Evolutionary conservation across 768 basidiomycete genomes (phyloP).

Genomic region (Russula earlei): DNA sequence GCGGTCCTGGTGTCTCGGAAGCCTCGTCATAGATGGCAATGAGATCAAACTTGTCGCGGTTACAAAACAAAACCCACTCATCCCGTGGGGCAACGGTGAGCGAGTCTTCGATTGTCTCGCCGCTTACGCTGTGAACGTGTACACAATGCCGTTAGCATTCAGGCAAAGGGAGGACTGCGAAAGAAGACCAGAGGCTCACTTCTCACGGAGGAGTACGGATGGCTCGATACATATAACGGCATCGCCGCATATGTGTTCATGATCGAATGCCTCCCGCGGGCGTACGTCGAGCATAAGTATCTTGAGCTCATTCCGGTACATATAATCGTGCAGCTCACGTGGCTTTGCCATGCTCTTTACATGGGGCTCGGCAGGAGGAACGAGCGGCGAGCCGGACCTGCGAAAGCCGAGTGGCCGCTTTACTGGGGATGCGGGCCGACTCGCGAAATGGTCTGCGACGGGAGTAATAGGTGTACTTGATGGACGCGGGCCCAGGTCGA

Average conservation of each 20-base stretch:
- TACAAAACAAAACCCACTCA: slow-evolving; percentile 68
- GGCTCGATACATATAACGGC: slow-evolving; percentile 83
- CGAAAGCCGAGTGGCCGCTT: slow-evolving; percentile 30
- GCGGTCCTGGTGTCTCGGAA: slow-evolving; percentile 42
- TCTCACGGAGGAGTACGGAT: slow-evolving; percentile 53
- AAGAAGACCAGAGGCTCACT: slow-evolving; percentile 36
- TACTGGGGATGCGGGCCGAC: slow-evolving; percentile 47
- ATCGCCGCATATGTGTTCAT: slow-evolving; percentile 57
- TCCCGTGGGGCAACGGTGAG: slow-evolving; percentile 58
- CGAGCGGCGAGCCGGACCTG: slow-evolving; percentile 33
- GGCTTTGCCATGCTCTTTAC: slow-evolving; percentile 25
- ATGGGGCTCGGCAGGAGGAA: slow-evolving; percentile 23
- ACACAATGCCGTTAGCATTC: not conserved
- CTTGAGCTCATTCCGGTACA: slow-evolving; percentile 49
- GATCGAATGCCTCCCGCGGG: slow-evolving; percentile 66
- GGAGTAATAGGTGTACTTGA: slow-evolving; percentile 64
- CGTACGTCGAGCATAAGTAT: slow-evolving; percentile 79
- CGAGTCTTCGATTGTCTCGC: slow-evolving; percentile 60
- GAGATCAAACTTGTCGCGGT: slow-evolving; percentile 82
- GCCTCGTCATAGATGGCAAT: slow-evolving; percentile 76
- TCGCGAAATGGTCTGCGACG: slow-evolving; percentile 44
- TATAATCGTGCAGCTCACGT: slow-evolving; percentile 25
- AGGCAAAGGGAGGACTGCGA: not conserved
- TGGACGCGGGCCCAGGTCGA: slow-evolving; percentile 46
- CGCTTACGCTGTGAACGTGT: slow-evolving; percentile 44